phyloP scores from a whole-genome alignment of 2,329 filamentous ascomycete species.

The Alternaria arbusti region DNA sequence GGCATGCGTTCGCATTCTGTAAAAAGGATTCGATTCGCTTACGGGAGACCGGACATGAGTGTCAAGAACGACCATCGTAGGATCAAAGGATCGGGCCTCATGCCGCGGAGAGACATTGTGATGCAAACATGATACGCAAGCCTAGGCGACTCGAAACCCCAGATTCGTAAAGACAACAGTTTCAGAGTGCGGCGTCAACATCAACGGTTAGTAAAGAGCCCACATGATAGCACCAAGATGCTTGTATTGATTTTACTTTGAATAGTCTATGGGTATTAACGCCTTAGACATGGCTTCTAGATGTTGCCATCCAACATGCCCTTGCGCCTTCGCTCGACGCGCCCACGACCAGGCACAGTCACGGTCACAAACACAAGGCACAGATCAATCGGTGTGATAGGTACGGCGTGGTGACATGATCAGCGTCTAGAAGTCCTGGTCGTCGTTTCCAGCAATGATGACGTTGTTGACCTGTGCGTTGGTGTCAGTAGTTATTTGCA shows the following conservation, averaged over 20 bases:
- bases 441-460: constrained; percentile 85
- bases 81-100: background rate
- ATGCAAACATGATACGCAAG: background rate
- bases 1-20: background rate
- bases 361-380: background rate
- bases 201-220: too few species aligned
- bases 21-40: background rate
- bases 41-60: background rate
- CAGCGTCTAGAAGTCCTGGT: constrained; percentile 76
- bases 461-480: constrained; percentile 77
- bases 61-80: background rate
- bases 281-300: background rate
- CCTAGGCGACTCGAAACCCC: background rate
- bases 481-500: constrained; percentile 13
- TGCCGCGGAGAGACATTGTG: background rate
- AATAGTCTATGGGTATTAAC: constrained; percentile 1
- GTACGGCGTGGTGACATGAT: background rate
- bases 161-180: background rate
- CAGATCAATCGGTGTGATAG: background rate
- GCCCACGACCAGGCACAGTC: background rate
- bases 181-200: background rate
- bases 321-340: background rate
- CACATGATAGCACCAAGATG: constrained; percentile 1
- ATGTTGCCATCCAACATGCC: background rate
- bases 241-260: constrained; percentile 11